Percentiles rank a stretch among this genome's conserved stretches.
These are phyloP conservation scores for Yarrowia bubula DNA, from an alignment of 805 yeast genomes.

Conservation along the genomic window DNA sequence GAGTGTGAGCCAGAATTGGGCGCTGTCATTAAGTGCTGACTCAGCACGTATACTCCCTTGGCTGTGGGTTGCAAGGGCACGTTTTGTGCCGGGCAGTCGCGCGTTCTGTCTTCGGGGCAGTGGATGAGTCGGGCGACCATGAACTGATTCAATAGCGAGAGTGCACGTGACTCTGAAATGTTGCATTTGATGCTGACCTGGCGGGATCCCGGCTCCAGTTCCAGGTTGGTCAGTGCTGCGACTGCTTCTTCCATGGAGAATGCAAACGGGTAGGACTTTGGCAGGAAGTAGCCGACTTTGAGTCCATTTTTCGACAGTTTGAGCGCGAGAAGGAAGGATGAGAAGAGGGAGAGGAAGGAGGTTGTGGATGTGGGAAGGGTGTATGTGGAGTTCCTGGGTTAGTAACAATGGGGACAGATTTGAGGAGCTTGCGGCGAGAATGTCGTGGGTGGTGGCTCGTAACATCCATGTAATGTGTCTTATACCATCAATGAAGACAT, in stretches of 20 bases:
- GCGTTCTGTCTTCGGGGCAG: conserved; percentile 71
- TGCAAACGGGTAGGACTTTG: conserved; percentile 1
- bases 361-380: not conserved
- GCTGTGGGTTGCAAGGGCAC: conserved; percentile 78
- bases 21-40: conserved; percentile 54
- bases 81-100: conserved; percentile 46
- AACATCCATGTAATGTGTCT: too few relatives aligned
- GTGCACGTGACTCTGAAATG: conserved; percentile 10
- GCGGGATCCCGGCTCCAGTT: not conserved
- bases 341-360: not conserved
- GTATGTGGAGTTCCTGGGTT: conserved; percentile 2
- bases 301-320: not conserved
- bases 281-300: conserved; percentile 3
- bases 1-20: conserved; percentile 46
- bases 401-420: not conserved
- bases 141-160: conserved; percentile 25
- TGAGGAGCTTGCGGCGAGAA: not conserved
- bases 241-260: not conserved
- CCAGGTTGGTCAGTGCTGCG: not conserved
- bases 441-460: too few relatives aligned
- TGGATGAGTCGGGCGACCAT: conserved; percentile 50
- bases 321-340: not conserved
- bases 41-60: conserved; percentile 75
- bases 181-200: not conserved
- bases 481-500: too few relatives aligned